A percentile compares a stretch with the other conserved stretches of the same genome.
These are phyloP conservation scores for Neophaeococcomyces mojaviensis DNA, from an alignment of 2,329 filamentous ascomycete genomes.

Conservation along the genomic window DNA sequence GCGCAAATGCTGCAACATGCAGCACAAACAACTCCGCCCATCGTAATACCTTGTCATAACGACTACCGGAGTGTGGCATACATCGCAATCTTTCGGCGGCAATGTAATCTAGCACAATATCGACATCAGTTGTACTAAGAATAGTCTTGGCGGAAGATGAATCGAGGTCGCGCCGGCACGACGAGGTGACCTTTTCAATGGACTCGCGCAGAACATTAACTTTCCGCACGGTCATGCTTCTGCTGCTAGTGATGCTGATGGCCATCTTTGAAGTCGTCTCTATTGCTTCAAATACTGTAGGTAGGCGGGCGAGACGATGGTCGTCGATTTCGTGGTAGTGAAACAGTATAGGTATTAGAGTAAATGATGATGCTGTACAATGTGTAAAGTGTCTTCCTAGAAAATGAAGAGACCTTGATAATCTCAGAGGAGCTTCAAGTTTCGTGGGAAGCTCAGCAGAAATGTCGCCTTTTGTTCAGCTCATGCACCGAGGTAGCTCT, in stretches of 20 bases:
- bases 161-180: slow-evolving; percentile 1
- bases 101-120: slow-evolving; percentile 32
- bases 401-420: no score
- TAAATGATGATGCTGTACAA: no score
- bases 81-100: slow-evolving; percentile 32
- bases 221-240: slow-evolving; percentile 1
- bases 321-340: not conserved
- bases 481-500: not conserved
- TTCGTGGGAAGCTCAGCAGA: not conserved
- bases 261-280: not conserved
- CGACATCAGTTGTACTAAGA: slow-evolving; percentile 1
- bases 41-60: slow-evolving; percentile 34
- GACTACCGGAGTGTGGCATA: slow-evolving; percentile 34
- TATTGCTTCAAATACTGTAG: no score
- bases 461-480: not conserved
- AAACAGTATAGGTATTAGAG: not conserved
- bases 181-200: slow-evolving; percentile 3
- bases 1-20: slow-evolving; percentile 1
- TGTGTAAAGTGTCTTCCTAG: no score
- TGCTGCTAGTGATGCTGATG: not conserved
- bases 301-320: not conserved
- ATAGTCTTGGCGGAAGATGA: not conserved
- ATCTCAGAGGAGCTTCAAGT: not conserved
- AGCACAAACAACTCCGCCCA: slow-evolving; percentile 34
- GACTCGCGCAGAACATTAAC: not conserved